phyloP scores from a whole-genome alignment of 352 stramenopile species.

The Globisporangium yorkense region DNA sequence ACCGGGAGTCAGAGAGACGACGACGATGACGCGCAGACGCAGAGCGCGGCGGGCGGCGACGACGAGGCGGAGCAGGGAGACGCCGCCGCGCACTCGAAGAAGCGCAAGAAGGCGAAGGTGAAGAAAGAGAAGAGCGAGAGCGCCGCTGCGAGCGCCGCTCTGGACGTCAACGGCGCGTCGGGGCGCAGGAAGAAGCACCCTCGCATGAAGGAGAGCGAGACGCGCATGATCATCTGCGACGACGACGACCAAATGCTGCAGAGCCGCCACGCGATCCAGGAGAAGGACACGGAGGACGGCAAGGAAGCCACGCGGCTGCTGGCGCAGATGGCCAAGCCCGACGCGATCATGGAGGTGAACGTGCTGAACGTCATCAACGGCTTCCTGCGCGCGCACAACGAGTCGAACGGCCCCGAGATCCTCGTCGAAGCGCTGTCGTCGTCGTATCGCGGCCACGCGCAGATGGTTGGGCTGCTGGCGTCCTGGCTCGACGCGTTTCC shows the following conservation, averaged over 20 bases:
- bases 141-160: neutral
- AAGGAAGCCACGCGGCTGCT: conserved; percentile 71
- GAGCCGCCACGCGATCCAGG: conserved; percentile 26
- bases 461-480: conserved; percentile 84
- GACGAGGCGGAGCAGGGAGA: conserved; percentile 1
- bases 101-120: conserved; percentile 11
- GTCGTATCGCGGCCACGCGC: conserved; percentile 79
- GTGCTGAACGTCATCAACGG: conserved; percentile 79
- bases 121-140: conserved; percentile 12
- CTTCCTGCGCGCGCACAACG: conserved; percentile 72
- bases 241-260: conserved; percentile 38
- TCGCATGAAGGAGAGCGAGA: conserved; percentile 44
- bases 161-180: neutral
- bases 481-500: conserved; percentile 74
- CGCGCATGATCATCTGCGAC: conserved; percentile 82
- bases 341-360: conserved; percentile 82
- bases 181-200: conserved; percentile 11
- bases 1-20: neutral
- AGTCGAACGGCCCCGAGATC: conserved; percentile 78
- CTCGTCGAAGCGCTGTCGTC: conserved; percentile 82
- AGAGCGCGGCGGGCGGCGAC: neutral
- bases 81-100: conserved; percentile 9
- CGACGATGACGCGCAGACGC: neutral
- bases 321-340: conserved; percentile 57
- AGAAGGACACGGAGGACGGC: conserved; percentile 63